Evolutionary conservation across 352 stramenopile species (phyloP), one percentile per base, ranked within the genome.

Genomic region (Globisporangium solare): DNA sequence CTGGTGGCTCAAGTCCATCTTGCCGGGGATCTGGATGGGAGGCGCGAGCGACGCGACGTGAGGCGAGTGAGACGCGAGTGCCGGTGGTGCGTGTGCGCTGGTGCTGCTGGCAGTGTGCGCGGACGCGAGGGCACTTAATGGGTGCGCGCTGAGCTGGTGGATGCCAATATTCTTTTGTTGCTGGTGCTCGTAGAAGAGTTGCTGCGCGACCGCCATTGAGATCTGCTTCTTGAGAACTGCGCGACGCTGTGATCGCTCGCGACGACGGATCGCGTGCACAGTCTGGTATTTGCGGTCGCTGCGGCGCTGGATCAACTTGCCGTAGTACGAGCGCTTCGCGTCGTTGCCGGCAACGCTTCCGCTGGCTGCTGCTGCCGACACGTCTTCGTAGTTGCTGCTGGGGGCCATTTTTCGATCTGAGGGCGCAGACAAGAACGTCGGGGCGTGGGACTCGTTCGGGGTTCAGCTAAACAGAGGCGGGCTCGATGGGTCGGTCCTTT

Each of bases 271-370:
- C 12, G 82, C 79, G 60, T 93, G 83, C 24, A 91, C 76, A n/a
- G 80, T 90, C 66, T 91, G 80, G 56, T 91, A 91, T 71, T 94
- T 94, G 65, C 81, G 76, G 61, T 94, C 84, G 53, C 74, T 89
- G 47, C 79, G 76, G n/a, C 82, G 80, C 63, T 94, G 82, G 69
- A 88, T 90, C 49, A 85, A 94, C 61, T 92, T 94, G 64, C 81
- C 81, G 24, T 76, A 76, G 67, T 88, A 89, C 43, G 64, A 49
- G 0, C 78, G 73, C 32, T 60, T 55, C 27, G 7, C 22, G 18
- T 35, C 54, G 15, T 24, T 42, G 6, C 24, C 48, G 12, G 35
- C 46, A 12, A 47, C 51, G 31, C 24, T 21, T 42, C 61, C 65
- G 14, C 45, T 17, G 0, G 48, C 14, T 10, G 59, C 41, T 31